Evolutionary conservation across 345 rosid species (phyloP).

Genomic region (Clarkia xantiana): DNA sequence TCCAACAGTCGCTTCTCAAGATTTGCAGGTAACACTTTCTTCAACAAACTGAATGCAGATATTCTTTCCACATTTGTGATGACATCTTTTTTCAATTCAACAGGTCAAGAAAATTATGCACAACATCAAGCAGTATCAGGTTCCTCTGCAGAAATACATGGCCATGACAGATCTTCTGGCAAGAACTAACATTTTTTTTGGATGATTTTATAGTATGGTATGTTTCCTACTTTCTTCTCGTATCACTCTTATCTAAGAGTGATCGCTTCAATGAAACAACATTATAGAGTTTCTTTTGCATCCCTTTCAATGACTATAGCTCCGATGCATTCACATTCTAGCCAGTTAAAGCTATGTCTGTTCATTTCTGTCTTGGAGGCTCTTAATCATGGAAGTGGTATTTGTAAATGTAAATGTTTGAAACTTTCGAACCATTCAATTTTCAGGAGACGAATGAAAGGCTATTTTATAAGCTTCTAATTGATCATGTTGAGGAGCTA

Average conservation of each 20-base stretch:
- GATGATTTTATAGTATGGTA: too few species aligned
- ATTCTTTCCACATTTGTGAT: not conserved
- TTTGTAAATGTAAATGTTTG: not conserved
- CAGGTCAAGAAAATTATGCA: conserved; percentile 89
- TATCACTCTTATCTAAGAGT: too few species aligned
- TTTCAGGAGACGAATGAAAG: conserved; percentile 72
- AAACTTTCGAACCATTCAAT: not conserved
- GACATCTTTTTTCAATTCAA: not conserved
- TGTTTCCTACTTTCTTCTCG: too few species aligned
- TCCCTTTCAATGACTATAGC: not conserved
- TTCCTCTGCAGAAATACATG: conserved; percentile 88
- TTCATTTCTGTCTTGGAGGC: too few species aligned
- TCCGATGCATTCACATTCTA: not conserved
- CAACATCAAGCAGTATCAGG: conserved; percentile 63
- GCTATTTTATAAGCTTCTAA: conserved; percentile 80
- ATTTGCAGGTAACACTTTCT: conserved; percentile 52
- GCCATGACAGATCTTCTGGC: conserved; percentile 98
- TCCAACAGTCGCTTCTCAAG: conserved; percentile 66
- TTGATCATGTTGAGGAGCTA: conserved; percentile 82
- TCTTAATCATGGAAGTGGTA: too few species aligned
- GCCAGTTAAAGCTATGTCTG: too few species aligned
- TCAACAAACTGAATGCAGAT: not conserved
- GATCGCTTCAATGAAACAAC: too few species aligned
- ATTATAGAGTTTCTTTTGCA: too few species aligned
- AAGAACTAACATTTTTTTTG: not conserved